Percentiles rank a stretch among this genome's conserved stretches.
Conservation (phyloP, 495 filamentous ascomycete species). For the Daldinia loculata region DNA sequence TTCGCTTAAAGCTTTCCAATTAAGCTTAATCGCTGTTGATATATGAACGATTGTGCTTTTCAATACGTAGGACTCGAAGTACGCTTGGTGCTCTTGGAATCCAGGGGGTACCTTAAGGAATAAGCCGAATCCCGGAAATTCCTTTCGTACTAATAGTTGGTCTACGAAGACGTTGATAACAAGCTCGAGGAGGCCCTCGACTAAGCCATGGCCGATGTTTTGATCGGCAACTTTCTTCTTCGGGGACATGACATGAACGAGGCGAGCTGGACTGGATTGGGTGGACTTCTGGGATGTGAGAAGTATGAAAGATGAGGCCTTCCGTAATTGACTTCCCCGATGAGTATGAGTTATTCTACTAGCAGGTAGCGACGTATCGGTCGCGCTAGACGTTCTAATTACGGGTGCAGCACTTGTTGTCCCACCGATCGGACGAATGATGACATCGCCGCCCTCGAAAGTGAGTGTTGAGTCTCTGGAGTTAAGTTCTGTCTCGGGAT, state of each 20-base stretch:
- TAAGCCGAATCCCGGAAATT: slow-evolving; percentile 88
- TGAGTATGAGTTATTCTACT: slow-evolving; percentile 44
- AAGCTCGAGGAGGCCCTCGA: slow-evolving; percentile 78
- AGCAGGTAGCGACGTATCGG: slow-evolving; percentile 51
- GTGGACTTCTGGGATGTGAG: slow-evolving; percentile 73
- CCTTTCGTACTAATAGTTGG: slow-evolving; percentile 81
- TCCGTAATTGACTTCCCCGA: slow-evolving; percentile 66
- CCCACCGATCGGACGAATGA: slow-evolving; percentile 75
- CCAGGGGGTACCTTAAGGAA: slow-evolving; percentile 91
- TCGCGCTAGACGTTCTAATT: slow-evolving; percentile 70
- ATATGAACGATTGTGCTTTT: slow-evolving; percentile 76
- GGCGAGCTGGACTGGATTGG: slow-evolving; percentile 65
- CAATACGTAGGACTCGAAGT: slow-evolving; percentile 91
- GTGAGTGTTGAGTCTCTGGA: slow-evolving; percentile 79
- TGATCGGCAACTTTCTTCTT: slow-evolving; percentile 60
- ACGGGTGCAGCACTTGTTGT: slow-evolving; percentile 65
- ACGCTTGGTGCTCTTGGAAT: slow-evolving; percentile 91
- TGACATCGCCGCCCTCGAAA: slow-evolving; percentile 86
- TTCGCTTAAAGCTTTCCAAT: slow-evolving; percentile 78
- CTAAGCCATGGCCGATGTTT: slow-evolving; percentile 70
- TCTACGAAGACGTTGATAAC: slow-evolving; percentile 81
- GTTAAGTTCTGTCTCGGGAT: slow-evolving; percentile 81
- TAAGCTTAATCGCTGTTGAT: slow-evolving; percentile 70
- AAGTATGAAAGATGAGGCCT: slow-evolving; percentile 89
- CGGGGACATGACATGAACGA: slow-evolving; percentile 69